phyloP scores from a whole-genome alignment of 1,284 basidiomycete species.

The Pseudozyma sp. region DNA sequence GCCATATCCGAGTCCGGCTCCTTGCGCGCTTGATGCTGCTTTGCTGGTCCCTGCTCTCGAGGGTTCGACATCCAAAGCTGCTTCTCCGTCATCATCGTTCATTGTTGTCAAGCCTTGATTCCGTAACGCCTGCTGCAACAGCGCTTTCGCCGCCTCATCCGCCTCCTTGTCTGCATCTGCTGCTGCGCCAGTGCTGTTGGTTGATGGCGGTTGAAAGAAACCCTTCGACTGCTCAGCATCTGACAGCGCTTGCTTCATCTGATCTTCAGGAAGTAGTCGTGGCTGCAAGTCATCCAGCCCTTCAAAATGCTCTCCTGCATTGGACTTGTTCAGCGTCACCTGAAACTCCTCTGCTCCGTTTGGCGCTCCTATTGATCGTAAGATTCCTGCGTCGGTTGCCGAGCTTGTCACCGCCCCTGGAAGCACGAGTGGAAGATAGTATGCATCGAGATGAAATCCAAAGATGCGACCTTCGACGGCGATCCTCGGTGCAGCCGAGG shows the following conservation, averaged over 20 bases:
- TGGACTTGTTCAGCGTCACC: slow-evolving; percentile 27
- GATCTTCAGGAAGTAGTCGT: slow-evolving; percentile 39
- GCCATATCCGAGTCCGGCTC: slow-evolving; percentile 18
- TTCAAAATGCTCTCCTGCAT: slow-evolving; percentile 22
- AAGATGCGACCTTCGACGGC: slow-evolving; percentile 44
- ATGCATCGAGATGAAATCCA: slow-evolving; percentile 36
- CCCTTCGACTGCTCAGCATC: slow-evolving; percentile 41
- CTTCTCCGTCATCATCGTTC: slow-evolving; percentile 34
- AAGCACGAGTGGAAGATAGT: slow-evolving; percentile 45
- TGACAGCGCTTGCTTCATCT: slow-evolving; percentile 29
- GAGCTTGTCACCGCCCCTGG: slow-evolving; percentile 15
- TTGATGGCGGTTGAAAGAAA: slow-evolving; percentile 18
- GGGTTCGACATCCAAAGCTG: slow-evolving; percentile 1
- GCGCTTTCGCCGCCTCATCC: slow-evolving; percentile 28
- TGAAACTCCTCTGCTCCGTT: not conserved
- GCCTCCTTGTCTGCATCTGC: slow-evolving; percentile 1
- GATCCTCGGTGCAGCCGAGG: slow-evolving; percentile 13
- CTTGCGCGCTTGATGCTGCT: not conserved
- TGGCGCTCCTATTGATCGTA: not conserved
- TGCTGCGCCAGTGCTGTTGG: not conserved
- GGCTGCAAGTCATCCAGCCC: slow-evolving; percentile 34
- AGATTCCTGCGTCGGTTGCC: not conserved
- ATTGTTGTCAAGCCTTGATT: slow-evolving; percentile 31
- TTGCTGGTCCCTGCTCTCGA: not conserved
- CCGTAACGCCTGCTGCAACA: slow-evolving; percentile 32